Evolutionary conservation across 352 stramenopile genomes (phyloP).

Genomic region (Globisporangium emineosum): DNA sequence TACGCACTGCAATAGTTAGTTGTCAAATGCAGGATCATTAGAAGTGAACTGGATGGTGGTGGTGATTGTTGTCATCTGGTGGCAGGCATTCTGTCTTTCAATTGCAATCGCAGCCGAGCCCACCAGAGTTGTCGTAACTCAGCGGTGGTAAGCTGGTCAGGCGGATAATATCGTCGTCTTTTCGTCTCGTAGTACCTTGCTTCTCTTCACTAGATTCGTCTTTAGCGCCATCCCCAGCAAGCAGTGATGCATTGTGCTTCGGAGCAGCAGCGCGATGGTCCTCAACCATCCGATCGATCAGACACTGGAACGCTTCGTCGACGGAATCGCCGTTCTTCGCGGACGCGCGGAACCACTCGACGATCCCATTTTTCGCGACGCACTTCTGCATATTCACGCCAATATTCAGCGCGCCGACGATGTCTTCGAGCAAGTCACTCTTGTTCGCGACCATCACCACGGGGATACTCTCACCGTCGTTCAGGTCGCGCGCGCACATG

Average conservation of each 20-base stretch:
- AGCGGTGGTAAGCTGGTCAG: conserved; percentile 28
- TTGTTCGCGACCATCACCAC: conserved; percentile 88
- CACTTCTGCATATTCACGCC: conserved; percentile 87
- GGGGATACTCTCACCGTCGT: conserved; percentile 42
- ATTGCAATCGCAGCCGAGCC: conserved; percentile 51
- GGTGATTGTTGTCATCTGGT: not conserved
- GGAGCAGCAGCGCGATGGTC: conserved; percentile 29
- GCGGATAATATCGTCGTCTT: conserved; percentile 39
- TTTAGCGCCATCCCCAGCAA: not conserved
- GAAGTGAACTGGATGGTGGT: not conserved
- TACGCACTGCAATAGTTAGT: not conserved
- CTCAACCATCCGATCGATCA: conserved; percentile 61
- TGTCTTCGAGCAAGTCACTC: conserved; percentile 73
- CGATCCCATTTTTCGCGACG: conserved; percentile 61
- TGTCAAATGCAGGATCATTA: conserved; percentile 3
- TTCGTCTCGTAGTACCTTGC: not conserved
- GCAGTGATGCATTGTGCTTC: conserved; percentile 10
- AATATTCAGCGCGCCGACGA: conserved; percentile 60
- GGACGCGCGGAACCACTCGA: conserved; percentile 77
- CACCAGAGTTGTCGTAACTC: conserved; percentile 15
- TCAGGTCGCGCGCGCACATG: conserved; percentile 50
- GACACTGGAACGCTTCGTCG: conserved; percentile 53
- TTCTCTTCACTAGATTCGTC: not conserved
- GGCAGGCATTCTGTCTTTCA: not conserved
- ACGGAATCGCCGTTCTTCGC: conserved; percentile 70